Percentiles rank a stretch among this genome's conserved stretches.
Conservation (phyloP, 1,284 basidiomycete species). For the Peniophora sp. region DNA sequence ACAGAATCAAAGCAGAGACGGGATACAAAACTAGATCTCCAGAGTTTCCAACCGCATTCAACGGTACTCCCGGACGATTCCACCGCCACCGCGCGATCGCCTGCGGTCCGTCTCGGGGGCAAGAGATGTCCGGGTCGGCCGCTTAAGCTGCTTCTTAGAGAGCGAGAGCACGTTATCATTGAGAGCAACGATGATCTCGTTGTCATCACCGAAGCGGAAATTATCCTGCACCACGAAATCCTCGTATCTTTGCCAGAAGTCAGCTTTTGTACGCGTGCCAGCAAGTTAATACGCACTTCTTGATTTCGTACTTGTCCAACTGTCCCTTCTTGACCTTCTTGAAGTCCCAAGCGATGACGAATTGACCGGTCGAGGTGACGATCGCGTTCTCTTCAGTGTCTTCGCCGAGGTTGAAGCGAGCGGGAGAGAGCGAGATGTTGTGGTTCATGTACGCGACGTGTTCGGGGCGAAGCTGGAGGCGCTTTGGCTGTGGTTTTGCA, state of each 20-base stretch:
- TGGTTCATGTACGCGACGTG: slow-evolving; percentile 95
- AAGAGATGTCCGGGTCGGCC: slow-evolving; percentile 78
- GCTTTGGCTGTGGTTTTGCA: slow-evolving; percentile 86
- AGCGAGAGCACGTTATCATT: slow-evolving; percentile 91
- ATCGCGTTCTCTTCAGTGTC: slow-evolving; percentile 91
- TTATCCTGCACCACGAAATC: slow-evolving; percentile 93
- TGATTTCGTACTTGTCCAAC: slow-evolving; percentile 91
- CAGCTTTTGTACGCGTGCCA: slow-evolving; percentile 3
- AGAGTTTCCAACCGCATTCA: background rate
- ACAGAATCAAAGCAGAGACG: background rate
- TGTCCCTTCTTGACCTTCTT: slow-evolving; percentile 89
- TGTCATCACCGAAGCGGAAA: slow-evolving; percentile 94
- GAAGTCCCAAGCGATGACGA: slow-evolving; percentile 95
- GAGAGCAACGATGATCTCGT: slow-evolving; percentile 93
- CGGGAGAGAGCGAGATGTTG: slow-evolving; percentile 86
- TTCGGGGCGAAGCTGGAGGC: slow-evolving; percentile 85
- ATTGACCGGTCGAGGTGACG: slow-evolving; percentile 94
- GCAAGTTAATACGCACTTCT: slow-evolving; percentile 43
- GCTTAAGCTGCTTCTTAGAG: slow-evolving; percentile 87
- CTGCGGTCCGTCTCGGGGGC: slow-evolving; percentile 34
- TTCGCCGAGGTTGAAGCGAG: slow-evolving; percentile 91
- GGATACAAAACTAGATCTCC: background rate
- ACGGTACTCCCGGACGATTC: background rate
- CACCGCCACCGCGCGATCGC: background rate
- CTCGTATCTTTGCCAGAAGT: slow-evolving; percentile 55